These are phyloP conservation scores for Saturnispora sanitii DNA, from an alignment of 805 yeast species.

Conservation along the genomic window DNA sequence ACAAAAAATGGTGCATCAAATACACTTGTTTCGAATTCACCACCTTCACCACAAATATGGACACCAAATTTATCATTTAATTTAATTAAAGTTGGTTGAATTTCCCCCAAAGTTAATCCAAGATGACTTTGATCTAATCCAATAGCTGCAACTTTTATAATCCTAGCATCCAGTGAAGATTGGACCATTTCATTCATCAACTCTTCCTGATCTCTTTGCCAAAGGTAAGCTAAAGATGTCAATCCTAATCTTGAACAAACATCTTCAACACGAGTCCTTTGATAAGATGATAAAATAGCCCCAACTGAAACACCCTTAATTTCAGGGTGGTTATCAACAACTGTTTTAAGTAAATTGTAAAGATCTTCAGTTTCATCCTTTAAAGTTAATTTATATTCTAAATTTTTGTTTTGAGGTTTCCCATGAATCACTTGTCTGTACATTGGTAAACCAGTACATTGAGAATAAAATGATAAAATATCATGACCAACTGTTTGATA, in stretches of 20 bases:
- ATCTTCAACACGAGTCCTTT: slow-evolving; percentile 85
- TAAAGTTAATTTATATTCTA: slow-evolving; percentile 60
- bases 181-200: slow-evolving; percentile 74
- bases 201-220: slow-evolving; percentile 82
- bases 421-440: slow-evolving; percentile 61
- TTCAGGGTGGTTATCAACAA: slow-evolving; percentile 52
- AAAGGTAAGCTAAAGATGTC: slow-evolving; percentile 62
- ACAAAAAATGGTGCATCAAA: slow-evolving; percentile 81
- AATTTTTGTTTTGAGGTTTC: slow-evolving; percentile 45
- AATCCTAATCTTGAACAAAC: slow-evolving; percentile 71
- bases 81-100: slow-evolving; percentile 46
- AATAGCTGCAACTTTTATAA: slow-evolving; percentile 88
- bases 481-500: slow-evolving; percentile 96
- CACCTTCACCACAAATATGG: slow-evolving; percentile 98
- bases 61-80: slow-evolving; percentile 65
- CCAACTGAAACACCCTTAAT: slow-evolving; percentile 87
- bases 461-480: slow-evolving; percentile 50
- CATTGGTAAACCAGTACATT: slow-evolving; percentile 73
- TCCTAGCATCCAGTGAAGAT: slow-evolving; percentile 62
- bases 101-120: slow-evolving; percentile 55
- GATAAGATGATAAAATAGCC: slow-evolving; percentile 92
- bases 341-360: slow-evolving; percentile 38
- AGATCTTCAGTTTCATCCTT: slow-evolving; percentile 88
- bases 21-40: slow-evolving; percentile 92
- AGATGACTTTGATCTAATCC: slow-evolving; percentile 63